These are phyloP conservation scores for Komagataella populi DNA, from an alignment of 805 yeast species.

Conservation along the genomic window DNA sequence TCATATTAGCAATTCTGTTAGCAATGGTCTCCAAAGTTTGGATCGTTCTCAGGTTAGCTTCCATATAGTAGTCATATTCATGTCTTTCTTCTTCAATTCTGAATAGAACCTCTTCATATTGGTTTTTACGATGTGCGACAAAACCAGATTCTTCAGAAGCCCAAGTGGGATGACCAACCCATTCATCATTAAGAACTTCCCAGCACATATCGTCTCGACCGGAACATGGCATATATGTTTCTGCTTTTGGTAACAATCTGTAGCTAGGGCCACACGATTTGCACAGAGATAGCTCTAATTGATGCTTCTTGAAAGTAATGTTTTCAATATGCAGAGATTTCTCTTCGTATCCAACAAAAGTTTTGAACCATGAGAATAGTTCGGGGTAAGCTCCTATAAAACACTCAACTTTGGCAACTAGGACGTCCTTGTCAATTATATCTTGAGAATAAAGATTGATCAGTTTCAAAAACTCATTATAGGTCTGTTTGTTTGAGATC, in stretches of 20 bases:
- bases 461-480: constrained; percentile 84
- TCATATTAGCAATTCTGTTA: constrained; percentile 85
- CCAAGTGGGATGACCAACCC: constrained; percentile 99
- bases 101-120: constrained; percentile 90
- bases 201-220: constrained; percentile 99
- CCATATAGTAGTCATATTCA: constrained; percentile 93
- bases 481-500: constrained; percentile 78
- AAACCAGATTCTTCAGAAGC: constrained; percentile 98
- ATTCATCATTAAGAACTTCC: constrained; percentile 96
- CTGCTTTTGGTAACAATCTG: constrained; percentile 83
- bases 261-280: constrained; percentile 94
- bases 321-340: constrained; percentile 81
- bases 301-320: constrained; percentile 79
- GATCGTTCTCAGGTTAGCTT: constrained; percentile 85
- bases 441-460: constrained; percentile 83
- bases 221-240: constrained; percentile 92
- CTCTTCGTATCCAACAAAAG: constrained; percentile 80
- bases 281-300: constrained; percentile 77
- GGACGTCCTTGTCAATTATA: constrained; percentile 67
- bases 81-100: constrained; percentile 96
- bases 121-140: constrained; percentile 97
- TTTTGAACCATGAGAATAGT: constrained; percentile 80
- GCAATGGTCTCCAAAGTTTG: constrained; percentile 94
- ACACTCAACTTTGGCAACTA: constrained; percentile 74
- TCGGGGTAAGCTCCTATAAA: constrained; percentile 76